Conservation (phyloP, 768 basidiomycete species). For the Coprinopsis cinerea region DNA sequence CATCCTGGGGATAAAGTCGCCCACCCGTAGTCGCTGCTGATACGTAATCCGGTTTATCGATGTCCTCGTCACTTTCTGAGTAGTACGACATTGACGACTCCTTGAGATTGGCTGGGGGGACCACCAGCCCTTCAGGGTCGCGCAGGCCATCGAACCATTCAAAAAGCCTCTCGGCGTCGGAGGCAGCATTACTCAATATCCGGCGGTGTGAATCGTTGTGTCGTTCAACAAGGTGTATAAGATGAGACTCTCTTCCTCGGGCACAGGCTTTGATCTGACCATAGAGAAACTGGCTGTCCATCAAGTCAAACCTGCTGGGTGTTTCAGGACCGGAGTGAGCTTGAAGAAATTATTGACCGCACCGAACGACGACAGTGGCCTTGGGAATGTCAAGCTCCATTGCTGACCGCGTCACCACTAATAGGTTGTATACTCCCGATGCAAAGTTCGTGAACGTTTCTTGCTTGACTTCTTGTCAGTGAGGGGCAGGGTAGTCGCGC, state of each 20-base stretch:
- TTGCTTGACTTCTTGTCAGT: conserved; percentile 26
- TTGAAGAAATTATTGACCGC: conserved; percentile 3
- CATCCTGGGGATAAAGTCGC: conserved; percentile 53
- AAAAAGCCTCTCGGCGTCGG: conserved; percentile 31
- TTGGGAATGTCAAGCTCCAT: conserved; percentile 59
- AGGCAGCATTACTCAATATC: conserved; percentile 37
- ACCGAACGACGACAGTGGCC: conserved; percentile 60
- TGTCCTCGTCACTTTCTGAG: conserved; percentile 47
- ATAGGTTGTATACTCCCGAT: conserved; percentile 53
- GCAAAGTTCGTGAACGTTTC: conserved; percentile 46
- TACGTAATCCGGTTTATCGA: conserved; percentile 34
- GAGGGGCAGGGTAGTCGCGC: neutral
- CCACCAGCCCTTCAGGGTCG: conserved; percentile 28
- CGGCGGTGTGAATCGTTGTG: conserved; percentile 51
- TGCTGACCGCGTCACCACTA: conserved; percentile 52
- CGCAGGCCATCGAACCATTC: conserved; percentile 47
- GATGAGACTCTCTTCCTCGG: conserved; percentile 40
- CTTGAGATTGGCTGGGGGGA: conserved; percentile 40
- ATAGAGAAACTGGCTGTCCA: conserved; percentile 58
- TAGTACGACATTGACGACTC: conserved; percentile 37
- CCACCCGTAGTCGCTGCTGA: conserved; percentile 59
- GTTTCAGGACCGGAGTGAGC: conserved; percentile 2
- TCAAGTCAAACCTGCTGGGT: conserved; percentile 47
- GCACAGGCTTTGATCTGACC: conserved; percentile 47
- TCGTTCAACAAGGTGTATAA: conserved; percentile 60